A percentile compares a stretch with the other conserved stretches of the same genome.
Conservation (phyloP, 257 asterid genomes). For the Prunella vulgaris region DNA sequence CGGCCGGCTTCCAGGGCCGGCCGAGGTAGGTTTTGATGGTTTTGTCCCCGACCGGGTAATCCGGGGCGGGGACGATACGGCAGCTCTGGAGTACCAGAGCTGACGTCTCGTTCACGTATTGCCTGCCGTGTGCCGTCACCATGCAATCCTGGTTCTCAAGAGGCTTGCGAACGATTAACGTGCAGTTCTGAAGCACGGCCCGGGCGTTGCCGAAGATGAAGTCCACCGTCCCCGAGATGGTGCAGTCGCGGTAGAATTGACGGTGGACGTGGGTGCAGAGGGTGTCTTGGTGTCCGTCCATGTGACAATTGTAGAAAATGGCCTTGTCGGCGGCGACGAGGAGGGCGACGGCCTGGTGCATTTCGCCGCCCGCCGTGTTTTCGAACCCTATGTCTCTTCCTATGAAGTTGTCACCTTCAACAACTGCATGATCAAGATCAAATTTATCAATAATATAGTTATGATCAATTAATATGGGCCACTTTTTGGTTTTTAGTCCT, state of each 20-base stretch:
- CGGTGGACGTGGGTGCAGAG: constrained; percentile 70
- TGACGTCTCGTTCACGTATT: constrained; percentile 31
- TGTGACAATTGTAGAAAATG: constrained; percentile 61
- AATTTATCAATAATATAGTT: background rate
- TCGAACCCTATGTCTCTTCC: constrained; percentile 64
- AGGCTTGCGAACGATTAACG: constrained; percentile 45
- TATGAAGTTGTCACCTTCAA: constrained; percentile 64
- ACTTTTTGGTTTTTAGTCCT: background rate
- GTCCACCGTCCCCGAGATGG: constrained; percentile 71
- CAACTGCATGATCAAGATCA: constrained; percentile 30
- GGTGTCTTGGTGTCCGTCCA: constrained; percentile 82
- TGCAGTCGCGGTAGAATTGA: constrained; percentile 75
- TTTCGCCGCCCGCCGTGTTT: constrained; percentile 60
- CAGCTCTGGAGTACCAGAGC: constrained; percentile 51
- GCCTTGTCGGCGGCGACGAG: constrained; percentile 68
- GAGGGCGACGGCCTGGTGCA: constrained; percentile 72
- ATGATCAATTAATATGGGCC: background rate
- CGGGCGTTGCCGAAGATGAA: constrained; percentile 71
- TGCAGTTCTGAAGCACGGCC: constrained; percentile 67
- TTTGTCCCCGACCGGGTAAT: constrained; percentile 21
- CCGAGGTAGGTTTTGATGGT: constrained; percentile 38
- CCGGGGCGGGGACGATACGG: constrained; percentile 35
- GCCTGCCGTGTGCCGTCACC: constrained; percentile 65
- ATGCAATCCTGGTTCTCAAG: constrained; percentile 42
- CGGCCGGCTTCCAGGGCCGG: constrained; percentile 57